These are phyloP conservation scores for Cutaneotrichosporon cutaneum DNA, from an alignment of 1,284 basidiomycete genomes.

Conservation along the genomic window DNA sequence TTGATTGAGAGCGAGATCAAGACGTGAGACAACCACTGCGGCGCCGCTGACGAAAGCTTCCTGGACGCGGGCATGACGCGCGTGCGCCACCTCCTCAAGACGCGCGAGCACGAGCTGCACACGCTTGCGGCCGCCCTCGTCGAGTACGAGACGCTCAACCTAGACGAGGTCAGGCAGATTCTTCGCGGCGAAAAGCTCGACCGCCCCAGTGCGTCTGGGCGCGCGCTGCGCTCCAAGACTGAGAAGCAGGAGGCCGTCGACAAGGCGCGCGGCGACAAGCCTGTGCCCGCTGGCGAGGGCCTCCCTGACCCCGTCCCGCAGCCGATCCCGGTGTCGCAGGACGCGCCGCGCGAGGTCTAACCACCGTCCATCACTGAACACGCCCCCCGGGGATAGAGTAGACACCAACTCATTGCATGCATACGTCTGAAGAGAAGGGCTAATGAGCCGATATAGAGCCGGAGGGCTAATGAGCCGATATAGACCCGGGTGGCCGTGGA, in stretches of 20 bases:
- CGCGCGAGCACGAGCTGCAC: conserved; percentile 75
- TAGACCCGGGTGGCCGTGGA: no score
- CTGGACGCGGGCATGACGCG: conserved; percentile 72
- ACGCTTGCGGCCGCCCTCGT: conserved; percentile 82
- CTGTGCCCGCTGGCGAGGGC: neutral
- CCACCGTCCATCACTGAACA: neutral
- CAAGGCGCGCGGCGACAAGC: conserved; percentile 3
- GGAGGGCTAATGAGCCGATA: no score
- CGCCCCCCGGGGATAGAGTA: neutral
- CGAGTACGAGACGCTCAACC: conserved; percentile 88
- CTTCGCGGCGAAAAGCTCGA: conserved; percentile 72
- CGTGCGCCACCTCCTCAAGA: conserved; percentile 66
- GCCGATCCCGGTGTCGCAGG: neutral
- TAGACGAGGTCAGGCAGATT: conserved; percentile 80
- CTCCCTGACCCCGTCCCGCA: neutral
- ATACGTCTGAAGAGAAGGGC: neutral
- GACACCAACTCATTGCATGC: conserved; percentile 1
- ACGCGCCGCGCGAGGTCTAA: neutral
- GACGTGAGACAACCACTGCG: conserved; percentile 61
- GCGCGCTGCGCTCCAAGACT: conserved; percentile 31
- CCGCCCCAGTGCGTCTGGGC: conserved; percentile 32
- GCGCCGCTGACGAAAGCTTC: conserved; percentile 57
- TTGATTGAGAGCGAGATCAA: conserved; percentile 80
- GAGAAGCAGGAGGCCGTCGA: conserved; percentile 19
- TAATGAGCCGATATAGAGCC: neutral